Evolutionary conservation across 176 grass and related monocot species (phyloP), one percentile per base, ranked within the genome.

Genomic region (Raddia guianensis): DNA sequence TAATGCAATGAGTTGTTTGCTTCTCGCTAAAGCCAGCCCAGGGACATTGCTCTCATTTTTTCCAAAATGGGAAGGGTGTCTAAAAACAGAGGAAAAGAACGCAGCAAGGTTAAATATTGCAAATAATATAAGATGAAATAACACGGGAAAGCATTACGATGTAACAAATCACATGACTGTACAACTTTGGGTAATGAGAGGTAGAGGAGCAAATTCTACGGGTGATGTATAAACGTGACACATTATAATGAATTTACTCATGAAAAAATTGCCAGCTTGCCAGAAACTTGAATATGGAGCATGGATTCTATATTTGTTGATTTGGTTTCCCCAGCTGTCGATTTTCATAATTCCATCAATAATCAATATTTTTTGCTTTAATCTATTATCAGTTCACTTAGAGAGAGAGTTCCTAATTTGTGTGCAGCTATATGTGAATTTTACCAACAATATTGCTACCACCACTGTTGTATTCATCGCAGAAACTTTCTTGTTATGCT

Each of bases 11-110:
- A 15, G 27, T 2, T 60, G 79, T 12, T 90, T 9, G 51, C 79
- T 90, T 86, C 48, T 57, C 33, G 73, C n/a, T 45, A 35, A 86
- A 90, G 67, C 51, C 34, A 55, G 35, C 46, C 12, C 61, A 33
- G 16, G 16, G 66, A 45, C 60, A 65, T 56, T 1, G 33, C 47
- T 80, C 4, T 49, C 11, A 44, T 62, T 44, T 82, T 81, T 59
- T 45, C 37, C 37, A 40, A 78, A 74, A 67, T 73, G 33, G 21
- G 6, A 82, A 66, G 66, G 44, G 53, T 49, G 53, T 49, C 83
- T 82, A 83, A 66, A 82, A 72, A 20, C 16, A 77, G 61, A 66
- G 19, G 78, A 42, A 12, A 52, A 72, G 8, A 70, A 77, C 27
- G 40, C 15, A 51, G 47, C 14, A 60, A 15, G 21, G 54, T 75